Percentiles rank a stretch among this genome's conserved stretches.
Evolutionary conservation across 129 eudicot species (phyloP).

Genomic region (Deinandra increscens): DNA sequence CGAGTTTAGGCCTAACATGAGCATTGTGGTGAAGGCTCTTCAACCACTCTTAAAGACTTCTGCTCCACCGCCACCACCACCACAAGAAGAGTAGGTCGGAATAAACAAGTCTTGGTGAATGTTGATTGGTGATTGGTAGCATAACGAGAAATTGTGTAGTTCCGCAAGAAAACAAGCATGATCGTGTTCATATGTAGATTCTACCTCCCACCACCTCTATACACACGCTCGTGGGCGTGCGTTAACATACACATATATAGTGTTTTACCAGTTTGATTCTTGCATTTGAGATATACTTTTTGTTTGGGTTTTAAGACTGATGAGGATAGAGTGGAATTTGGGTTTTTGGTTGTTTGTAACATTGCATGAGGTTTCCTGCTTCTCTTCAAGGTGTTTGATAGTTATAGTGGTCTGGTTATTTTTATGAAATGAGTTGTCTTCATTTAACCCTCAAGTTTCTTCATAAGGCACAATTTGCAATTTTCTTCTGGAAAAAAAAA

Average conservation of each 20-base stretch:
- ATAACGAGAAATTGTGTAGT: background rate
- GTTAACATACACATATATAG: slow-evolving; percentile 14
- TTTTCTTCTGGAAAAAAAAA: too few relatives aligned
- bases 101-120: slow-evolving; percentile 1
- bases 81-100: slow-evolving; percentile 13
- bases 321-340: slow-evolving; percentile 20
- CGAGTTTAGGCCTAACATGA: slow-evolving; percentile 71
- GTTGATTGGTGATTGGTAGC: background rate
- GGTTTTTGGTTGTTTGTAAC: slow-evolving; percentile 19
- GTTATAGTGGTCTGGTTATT: slow-evolving; percentile 5
- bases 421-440: slow-evolving; percentile 2
- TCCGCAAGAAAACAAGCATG: slow-evolving; percentile 12
- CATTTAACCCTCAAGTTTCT: background rate
- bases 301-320: slow-evolving; percentile 8
- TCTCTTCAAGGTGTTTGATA: background rate
- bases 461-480: too few relatives aligned
- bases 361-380: slow-evolving; percentile 24
- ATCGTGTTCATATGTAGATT: slow-evolving; percentile 27
- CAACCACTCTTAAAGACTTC: slow-evolving; percentile 57
- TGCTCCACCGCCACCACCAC: slow-evolving; percentile 52
- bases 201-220: slow-evolving; percentile 15
- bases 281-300: slow-evolving; percentile 25
- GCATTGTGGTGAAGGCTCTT: slow-evolving; percentile 73
- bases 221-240: background rate
- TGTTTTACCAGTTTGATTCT: slow-evolving; percentile 6